Evolutionary conservation across 805 yeast species (phyloP).

Genomic region (Teunomyces funiuensis): DNA sequence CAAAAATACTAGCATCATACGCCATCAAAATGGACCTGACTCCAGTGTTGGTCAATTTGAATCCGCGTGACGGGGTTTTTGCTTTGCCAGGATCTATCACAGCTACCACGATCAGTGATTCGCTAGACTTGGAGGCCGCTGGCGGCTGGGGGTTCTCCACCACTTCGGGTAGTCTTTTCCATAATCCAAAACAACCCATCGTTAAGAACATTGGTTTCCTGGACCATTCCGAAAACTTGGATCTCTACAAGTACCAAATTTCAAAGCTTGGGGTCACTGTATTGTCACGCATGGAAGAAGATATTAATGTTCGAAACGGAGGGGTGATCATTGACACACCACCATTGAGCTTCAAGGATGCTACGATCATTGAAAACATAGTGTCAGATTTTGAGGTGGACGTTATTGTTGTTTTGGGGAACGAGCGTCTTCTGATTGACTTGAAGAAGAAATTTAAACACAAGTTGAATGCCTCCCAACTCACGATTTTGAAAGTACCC

Average conservation of each 20-base stretch:
- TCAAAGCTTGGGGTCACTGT: constrained; percentile 52
- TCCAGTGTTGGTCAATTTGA: constrained; percentile 77
- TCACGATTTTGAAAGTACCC: constrained; percentile 60
- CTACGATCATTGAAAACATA: constrained; percentile 52
- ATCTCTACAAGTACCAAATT: constrained; percentile 50
- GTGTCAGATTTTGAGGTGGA: constrained; percentile 61
- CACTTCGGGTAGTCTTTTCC: constrained; percentile 67
- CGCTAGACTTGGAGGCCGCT: constrained; percentile 67
- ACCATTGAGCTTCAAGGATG: constrained; percentile 51
- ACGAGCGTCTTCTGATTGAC: constrained; percentile 67
- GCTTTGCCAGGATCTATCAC: constrained; percentile 80
- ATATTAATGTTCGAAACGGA: constrained; percentile 41
- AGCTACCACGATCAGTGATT: constrained; percentile 81
- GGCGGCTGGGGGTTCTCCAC: constrained; percentile 78
- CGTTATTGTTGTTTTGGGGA: constrained; percentile 68
- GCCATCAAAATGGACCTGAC: constrained; percentile 65
- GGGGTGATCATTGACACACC: constrained; percentile 81
- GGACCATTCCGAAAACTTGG: constrained; percentile 53
- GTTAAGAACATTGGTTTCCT: constrained; percentile 79
- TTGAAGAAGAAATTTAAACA: constrained; percentile 51
- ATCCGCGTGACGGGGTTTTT: constrained; percentile 71
- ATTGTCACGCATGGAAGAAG: constrained; percentile 50
- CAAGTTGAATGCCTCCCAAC: constrained; percentile 25
- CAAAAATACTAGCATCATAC: constrained; percentile 70
- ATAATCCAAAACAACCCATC: constrained; percentile 88